Base-by-base conservation (phyloP, 2,329 filamentous ascomycete genomes). In the Fusarium albidum region DNA sequence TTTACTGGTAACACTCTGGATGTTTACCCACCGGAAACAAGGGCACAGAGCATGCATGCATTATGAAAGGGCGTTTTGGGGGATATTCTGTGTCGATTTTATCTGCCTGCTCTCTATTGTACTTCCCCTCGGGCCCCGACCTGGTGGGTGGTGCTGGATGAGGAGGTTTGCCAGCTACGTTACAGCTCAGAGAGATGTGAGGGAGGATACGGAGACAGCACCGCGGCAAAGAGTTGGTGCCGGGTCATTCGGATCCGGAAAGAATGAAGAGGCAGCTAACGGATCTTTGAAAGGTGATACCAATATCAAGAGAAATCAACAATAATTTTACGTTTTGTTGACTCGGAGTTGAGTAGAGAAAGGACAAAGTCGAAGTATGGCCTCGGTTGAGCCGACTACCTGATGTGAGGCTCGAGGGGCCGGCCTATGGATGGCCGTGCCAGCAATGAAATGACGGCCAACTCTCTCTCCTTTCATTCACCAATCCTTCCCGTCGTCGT, bases 41-140 rank as follows among this genome's bases (percentile, higher is more conserved):
- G 51, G 57, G 52, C 42, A 53, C 34, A 54, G 49, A 51, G 33
- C 60, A 57, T 56, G 55, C 33, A 64, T 66, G 56, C 63, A 66
- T 66, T 56, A 63, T 40, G 60, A 61, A 59, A 49, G 52, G 65
- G 65, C 64, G 64, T 67, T 67, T 55, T 47, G 56, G 45, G 56
- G 53, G 37, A 31, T 28, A 42, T 31, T 27, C 37, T 47, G 43
- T 48, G 37, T 40, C 41, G 37, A 49, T 40, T 54, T 54, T 49
- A 32, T 49, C 26, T 29, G 34, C 39, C 33, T 40, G 26, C 60
- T 39, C 33, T 49, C 32, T 32, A n/a, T 15, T 37, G 41, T n/a
- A 10, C 17, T 5, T 39, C 17, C n/a, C 28, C 34, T 21, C 10
- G 29, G 15, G 14, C n/a, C 17, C 12, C 10, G 25, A 9, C 5